Conservation (phyloP, 495 filamentous ascomycete genomes). For the Podospora bellae-mahoneyi region DNA sequence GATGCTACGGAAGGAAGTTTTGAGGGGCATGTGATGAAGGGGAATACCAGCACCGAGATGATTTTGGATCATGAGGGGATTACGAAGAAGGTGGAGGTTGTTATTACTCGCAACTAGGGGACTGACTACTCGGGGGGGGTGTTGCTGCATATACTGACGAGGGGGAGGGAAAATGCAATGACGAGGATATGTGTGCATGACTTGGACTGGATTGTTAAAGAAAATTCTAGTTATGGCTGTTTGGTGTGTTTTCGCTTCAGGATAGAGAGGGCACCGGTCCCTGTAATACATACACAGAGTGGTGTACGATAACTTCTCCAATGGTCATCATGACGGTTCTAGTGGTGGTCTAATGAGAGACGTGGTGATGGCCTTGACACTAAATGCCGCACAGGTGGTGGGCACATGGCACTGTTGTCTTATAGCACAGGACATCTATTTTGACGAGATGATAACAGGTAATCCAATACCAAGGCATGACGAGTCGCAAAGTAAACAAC, state of each 20-base stretch:
- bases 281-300: not conserved
- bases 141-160: not conserved
- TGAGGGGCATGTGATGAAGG: constrained; percentile 21
- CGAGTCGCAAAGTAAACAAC: too few species aligned
- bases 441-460: too few species aligned
- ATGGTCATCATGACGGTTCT: too few species aligned
- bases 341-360: too few species aligned
- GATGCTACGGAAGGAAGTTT: constrained; percentile 24
- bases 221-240: not conserved
- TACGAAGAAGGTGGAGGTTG: constrained; percentile 28
- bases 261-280: not conserved
- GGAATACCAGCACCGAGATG: constrained; percentile 23
- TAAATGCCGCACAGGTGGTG: too few species aligned
- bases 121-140: not conserved
- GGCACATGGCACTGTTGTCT: too few species aligned
- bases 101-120: constrained; percentile 16
- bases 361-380: too few species aligned
- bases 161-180: not conserved
- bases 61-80: constrained; percentile 25
- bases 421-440: too few species aligned
- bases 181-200: not conserved
- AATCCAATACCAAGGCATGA: too few species aligned
- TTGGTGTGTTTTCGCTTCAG: too few species aligned
- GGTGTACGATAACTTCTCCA: too few species aligned
- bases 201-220: not conserved